Evolutionary conservation across 441 rosid species (phyloP), one percentile per base, ranked within the genome.

Genomic region (Flueggea neowawraea): DNA sequence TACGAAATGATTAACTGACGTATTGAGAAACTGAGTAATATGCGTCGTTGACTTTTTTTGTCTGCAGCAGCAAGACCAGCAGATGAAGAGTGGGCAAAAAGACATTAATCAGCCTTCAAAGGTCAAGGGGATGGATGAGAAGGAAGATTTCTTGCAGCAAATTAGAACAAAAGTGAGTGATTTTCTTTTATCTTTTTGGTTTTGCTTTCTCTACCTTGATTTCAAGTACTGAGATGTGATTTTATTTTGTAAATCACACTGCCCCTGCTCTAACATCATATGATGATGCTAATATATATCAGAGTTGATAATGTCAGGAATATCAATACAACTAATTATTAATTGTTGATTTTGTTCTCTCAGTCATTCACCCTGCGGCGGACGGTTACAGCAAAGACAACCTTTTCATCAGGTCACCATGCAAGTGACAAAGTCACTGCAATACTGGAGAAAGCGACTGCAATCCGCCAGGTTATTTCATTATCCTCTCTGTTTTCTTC

Each of bases 371-470:
- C 73, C 65, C 85, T 94, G 69, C 78, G 91, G 62, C 89, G 76
- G 52, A 81, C 87, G 2, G 80, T 58, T 31, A 52, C 82, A 64
- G 70, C 70, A 31, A 83, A 73, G 66, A 76, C 87, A 15, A 39
- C 71, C 16, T 48, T 73, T 54, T 31, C 84, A 32, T 52, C 82
- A 32, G 80, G 75, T 32, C 73, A 78, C 28, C 39, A 73, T 10
- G 64, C 86, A 58, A 90, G 78, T 65, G 73, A 73, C 66, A 84
- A 83, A 66, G 90, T 90, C 73, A 79, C 84, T 10, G 96, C 89
- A 43, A 90, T 90, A 62, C 61, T 94, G 74, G 81, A 89, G 86
- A 94, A 94, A 80, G 97, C 99, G 60, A 87, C 72, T 76, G 93
- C 97, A 14, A 90, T 94, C 67, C 93, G 97, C 64, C 97, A 89